Conservation (phyloP, 352 stramenopile species). For the Peronospora belbahrii region DNA sequence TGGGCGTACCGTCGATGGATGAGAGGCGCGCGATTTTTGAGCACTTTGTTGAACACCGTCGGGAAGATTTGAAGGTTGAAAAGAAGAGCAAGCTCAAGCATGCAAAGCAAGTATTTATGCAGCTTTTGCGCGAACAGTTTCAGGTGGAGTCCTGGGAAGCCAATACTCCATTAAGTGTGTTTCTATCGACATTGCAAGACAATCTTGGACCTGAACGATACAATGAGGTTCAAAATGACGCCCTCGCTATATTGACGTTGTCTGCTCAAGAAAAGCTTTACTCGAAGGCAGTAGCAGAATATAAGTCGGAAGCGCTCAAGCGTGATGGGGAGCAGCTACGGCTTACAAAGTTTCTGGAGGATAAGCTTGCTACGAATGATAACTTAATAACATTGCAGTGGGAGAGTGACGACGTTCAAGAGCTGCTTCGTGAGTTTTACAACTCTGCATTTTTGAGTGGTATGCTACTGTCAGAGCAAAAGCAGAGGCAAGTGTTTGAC, state of each 20-base stretch:
- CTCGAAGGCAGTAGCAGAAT: conserved; percentile 33
- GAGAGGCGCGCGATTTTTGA: conserved; percentile 74
- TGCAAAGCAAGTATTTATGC: conserved; percentile 43
- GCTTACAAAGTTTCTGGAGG: conserved; percentile 26
- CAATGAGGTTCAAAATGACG: conserved; percentile 33
- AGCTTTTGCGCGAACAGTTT: conserved; percentile 44
- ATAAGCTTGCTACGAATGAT: conserved; percentile 17
- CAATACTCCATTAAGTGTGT: conserved; percentile 46
- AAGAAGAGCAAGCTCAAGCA: conserved; percentile 71
- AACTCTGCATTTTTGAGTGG: conserved; percentile 7
- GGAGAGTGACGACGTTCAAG: conserved; percentile 19
- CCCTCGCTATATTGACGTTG: conserved; percentile 31
- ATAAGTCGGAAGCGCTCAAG: conserved; percentile 27
- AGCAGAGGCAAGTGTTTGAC: conserved; percentile 25
- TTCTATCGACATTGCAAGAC: conserved; percentile 44
- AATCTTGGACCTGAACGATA: conserved; percentile 22
- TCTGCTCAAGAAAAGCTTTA: conserved; percentile 52
- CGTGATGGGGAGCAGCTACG: conserved; percentile 25
- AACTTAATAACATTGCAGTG: conserved; percentile 9
- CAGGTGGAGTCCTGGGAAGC: conserved; percentile 30
- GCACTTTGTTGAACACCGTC: conserved; percentile 64
- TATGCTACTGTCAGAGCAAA: conserved; percentile 14
- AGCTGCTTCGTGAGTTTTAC: conserved; percentile 28
- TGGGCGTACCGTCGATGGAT: conserved; percentile 69
- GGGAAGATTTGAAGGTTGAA: conserved; percentile 65